Conservation (phyloP, 331 rosid species). For the Malus hybrid region DNA sequence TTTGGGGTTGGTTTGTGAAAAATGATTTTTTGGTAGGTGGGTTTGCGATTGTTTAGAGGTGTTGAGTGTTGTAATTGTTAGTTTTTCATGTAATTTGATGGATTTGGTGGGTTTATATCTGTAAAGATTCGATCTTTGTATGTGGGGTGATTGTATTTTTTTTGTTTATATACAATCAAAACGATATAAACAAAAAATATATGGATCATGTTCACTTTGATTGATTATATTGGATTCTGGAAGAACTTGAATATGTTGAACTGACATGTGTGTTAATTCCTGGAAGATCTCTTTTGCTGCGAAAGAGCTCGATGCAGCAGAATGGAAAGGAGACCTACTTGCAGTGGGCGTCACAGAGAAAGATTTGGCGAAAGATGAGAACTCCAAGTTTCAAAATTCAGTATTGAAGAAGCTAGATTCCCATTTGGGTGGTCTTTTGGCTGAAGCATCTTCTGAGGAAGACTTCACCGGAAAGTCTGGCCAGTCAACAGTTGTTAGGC, state of each 20-base stretch:
- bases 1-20: neutral
- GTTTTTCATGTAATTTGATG: neutral
- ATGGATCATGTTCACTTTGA: neutral
- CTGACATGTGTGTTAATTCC: conserved; percentile 27
- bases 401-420: conserved; percentile 66
- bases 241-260: neutral
- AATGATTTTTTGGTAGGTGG: neutral
- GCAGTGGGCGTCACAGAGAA: conserved; percentile 92
- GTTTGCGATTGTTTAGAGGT: neutral
- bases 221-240: neutral
- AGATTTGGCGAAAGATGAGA: conserved; percentile 56
- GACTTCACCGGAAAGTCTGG: conserved; percentile 89
- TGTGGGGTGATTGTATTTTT: neutral
- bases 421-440: conserved; percentile 67
- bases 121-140: neutral
- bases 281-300: conserved; percentile 63
- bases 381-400: conserved; percentile 58
- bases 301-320: conserved; percentile 58
- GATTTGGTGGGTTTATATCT: neutral
- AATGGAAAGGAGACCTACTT: conserved; percentile 91
- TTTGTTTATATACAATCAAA: too few species aligned
- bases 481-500: conserved; percentile 70
- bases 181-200: too few species aligned
- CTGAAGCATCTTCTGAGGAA: conserved; percentile 85
- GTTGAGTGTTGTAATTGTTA: neutral